Percentiles rank a stretch among this genome's conserved stretches.
phyloP scores from a whole-genome alignment of 345 rosid genomes.

The Erysimum cheiranthoides region DNA sequence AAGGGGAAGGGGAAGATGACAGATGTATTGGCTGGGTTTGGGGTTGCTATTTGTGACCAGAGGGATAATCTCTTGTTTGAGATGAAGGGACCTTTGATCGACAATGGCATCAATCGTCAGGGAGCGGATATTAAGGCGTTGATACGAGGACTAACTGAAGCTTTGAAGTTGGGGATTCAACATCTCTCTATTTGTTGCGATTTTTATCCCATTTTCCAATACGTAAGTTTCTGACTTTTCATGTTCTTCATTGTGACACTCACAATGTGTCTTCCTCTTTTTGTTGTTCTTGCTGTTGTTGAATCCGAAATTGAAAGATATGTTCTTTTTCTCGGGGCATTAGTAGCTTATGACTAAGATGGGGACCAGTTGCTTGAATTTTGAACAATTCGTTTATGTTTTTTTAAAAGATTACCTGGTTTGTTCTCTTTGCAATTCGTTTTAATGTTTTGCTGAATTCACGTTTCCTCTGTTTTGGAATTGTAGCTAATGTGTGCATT shows the following conservation, averaged over 20 bases:
- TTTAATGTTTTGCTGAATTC: neutral
- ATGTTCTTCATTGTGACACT: constrained; percentile 4
- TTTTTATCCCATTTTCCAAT: constrained; percentile 35
- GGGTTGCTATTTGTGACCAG: constrained; percentile 59
- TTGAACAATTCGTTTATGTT: neutral
- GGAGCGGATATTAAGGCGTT: constrained; percentile 44
- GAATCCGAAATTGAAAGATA: constrained; percentile 1
- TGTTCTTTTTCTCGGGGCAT: neutral
- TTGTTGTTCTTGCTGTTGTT: constrained; percentile 11
- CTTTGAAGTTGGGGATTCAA: constrained; percentile 35
- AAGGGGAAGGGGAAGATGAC: constrained; percentile 35
- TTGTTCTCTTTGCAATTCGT: neutral
- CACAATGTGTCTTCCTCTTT: neutral
- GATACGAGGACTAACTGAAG: constrained; percentile 30
- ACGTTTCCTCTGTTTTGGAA: neutral
- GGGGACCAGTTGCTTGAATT: neutral
- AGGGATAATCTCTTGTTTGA: constrained; percentile 52
- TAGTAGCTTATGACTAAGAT: too few relatives aligned
- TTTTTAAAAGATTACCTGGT: neutral
- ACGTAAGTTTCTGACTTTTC: constrained; percentile 24
- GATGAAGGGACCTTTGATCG: constrained; percentile 44
- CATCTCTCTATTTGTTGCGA: constrained; percentile 26
- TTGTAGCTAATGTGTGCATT: constrained; percentile 1
- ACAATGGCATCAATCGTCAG: constrained; percentile 13
- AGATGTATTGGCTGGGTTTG: constrained; percentile 51